Conservation (phyloP, 331 rosid species). For the Acacia pycnantha region DNA sequence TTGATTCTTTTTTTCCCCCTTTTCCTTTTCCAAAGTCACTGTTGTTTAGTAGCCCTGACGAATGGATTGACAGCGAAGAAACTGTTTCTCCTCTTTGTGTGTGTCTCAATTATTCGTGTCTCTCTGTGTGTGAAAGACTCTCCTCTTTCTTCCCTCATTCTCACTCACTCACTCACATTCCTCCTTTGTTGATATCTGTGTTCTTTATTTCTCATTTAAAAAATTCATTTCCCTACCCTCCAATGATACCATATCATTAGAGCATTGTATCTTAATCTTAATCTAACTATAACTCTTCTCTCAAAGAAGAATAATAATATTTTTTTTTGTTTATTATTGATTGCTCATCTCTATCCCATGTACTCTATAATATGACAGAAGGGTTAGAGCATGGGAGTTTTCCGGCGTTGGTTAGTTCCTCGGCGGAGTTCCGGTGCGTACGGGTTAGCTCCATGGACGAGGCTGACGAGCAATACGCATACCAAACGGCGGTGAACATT, state of each 20-base stretch:
- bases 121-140: background rate
- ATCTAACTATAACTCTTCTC: background rate
- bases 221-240: background rate
- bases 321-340: no score
- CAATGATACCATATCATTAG: background rate
- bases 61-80: constrained; percentile 42
- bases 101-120: constrained; percentile 15
- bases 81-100: constrained; percentile 29
- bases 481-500: constrained; percentile 87
- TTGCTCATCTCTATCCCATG: background rate
- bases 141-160: constrained; percentile 26
- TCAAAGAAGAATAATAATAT: background rate
- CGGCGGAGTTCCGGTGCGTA: constrained; percentile 78
- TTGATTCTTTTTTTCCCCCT: background rate
- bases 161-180: constrained; percentile 2
- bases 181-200: constrained; percentile 27
- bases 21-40: constrained; percentile 55
- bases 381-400: constrained; percentile 69
- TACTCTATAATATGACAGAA: background rate
- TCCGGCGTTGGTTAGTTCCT: constrained; percentile 64
- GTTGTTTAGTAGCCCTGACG: constrained; percentile 58
- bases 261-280: background rate
- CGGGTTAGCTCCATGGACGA: constrained; percentile 74
- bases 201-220: background rate
- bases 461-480: constrained; percentile 80